Base-by-base conservation (phyloP, 192 early-diverging fungal species). In the Backusella tarrabulga region DNA sequence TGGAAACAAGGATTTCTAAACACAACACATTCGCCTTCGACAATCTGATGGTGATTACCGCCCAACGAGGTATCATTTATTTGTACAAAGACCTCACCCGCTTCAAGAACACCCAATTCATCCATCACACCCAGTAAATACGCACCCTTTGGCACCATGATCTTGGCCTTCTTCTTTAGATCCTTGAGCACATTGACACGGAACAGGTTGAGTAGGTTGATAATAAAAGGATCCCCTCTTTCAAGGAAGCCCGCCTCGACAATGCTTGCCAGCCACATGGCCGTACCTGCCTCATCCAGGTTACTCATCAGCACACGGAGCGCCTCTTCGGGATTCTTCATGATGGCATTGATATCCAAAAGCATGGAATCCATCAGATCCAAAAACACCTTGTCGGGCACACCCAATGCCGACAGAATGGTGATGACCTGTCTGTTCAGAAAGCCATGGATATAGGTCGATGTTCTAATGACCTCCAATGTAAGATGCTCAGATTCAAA, bases 351-450 rank as follows among this genome's bases (percentile, higher is more conserved):
- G 9, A 89, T 40, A 6, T 79, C 77, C 35, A 32, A 34, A 17
- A 89, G 63, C 80, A 87, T 85, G 8, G 63, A 46, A 34, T 81
- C 46, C 73, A 88, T 87, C 41, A 91, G 73, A 1, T 83, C 77
- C 67, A 88, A 73, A 46, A 93, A 91, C 2, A 87, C 78, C 29
- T 83, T 63, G 56, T 92, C 89, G 0, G 87, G 78, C 11, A 93
- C 87, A 1, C 90, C 90, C 1, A 93, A 78, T 17, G 83, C 63
- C 9, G 87, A 80, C 8, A 93, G 68, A 1, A 93, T 73, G 0
- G 89, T 86, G 71, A 92, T 93, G 17, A 90, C 83, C 66, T 93
- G 92, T 11, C 90, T 76, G 77, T 93, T 93, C 0, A 93, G 79
- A 54, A 85, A 90, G 0, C 87, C 85, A 1, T 87, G 71, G 26